Percentiles rank a stretch among this genome's conserved stretches.
Evolutionary conservation across 345 rosid species (phyloP).

Genomic region (Eucalyptus regnans): DNA sequence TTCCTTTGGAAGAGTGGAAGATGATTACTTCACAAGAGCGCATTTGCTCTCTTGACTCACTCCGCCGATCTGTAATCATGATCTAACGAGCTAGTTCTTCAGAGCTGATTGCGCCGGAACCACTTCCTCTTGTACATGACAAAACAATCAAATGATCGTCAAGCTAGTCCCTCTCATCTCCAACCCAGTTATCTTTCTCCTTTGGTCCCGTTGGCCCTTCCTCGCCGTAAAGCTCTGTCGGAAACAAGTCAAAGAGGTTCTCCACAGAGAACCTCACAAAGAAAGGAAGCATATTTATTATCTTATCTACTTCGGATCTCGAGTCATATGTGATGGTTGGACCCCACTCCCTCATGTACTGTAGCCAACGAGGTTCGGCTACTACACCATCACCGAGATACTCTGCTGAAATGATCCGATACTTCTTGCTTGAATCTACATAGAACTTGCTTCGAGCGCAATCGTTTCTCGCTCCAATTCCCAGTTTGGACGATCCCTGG

Average conservation of each 20-base stretch:
- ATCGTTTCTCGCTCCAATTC: constrained; percentile 73
- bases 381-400: constrained; percentile 52
- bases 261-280: constrained; percentile 67
- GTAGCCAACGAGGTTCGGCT: constrained; percentile 71
- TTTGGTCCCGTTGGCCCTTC: constrained; percentile 97
- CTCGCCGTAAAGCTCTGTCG: constrained; percentile 85
- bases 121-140: neutral
- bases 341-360: constrained; percentile 97
- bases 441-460: constrained; percentile 38
- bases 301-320: constrained; percentile 63
- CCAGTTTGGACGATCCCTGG: constrained; percentile 71
- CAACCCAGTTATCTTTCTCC: constrained; percentile 82
- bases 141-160: neutral
- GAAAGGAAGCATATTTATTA: constrained; percentile 50
- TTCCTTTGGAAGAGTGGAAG: neutral
- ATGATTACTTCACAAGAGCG: neutral
- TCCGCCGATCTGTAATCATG: neutral
- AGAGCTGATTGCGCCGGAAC: neutral
- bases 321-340: constrained; percentile 74
- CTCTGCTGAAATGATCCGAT: constrained; percentile 66
- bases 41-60: neutral
- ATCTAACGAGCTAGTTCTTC: neutral
- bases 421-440: constrained; percentile 65
- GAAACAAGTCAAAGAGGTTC: constrained; percentile 70
- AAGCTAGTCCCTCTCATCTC: constrained; percentile 59